Conservation (phyloP, 1,284 basidiomycete genomes). For the Mycena sp. region DNA sequence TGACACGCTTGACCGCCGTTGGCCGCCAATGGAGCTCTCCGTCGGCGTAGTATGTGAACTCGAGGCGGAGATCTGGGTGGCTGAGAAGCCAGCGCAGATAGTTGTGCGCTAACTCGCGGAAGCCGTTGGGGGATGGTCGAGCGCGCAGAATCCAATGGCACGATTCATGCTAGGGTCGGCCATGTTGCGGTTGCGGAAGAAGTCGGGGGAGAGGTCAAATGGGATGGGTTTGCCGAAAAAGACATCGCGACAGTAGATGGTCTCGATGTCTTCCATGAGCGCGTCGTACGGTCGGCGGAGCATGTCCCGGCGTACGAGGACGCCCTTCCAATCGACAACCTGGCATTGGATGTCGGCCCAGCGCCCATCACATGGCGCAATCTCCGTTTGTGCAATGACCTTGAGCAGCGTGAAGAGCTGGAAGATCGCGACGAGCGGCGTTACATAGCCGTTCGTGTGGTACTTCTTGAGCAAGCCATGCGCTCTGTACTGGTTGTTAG, state of each 20-base stretch:
- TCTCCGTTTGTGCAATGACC: conserved; percentile 3
- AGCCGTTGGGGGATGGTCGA: conserved; percentile 2
- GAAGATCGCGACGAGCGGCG: conserved; percentile 8
- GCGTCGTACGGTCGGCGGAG: not conserved
- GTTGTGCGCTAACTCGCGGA: not conserved
- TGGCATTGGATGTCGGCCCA: not conserved
- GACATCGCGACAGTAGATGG: not conserved
- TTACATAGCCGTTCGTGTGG: not conserved
- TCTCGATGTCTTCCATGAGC: conserved; percentile 5
- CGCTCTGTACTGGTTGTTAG: not conserved
- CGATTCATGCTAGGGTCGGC: not conserved
- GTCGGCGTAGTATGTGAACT: not conserved
- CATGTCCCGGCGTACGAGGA: not conserved
- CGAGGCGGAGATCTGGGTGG: not conserved
- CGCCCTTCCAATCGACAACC: conserved; percentile 7
- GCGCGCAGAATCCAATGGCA: not conserved
- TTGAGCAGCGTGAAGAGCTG: conserved; percentile 11
- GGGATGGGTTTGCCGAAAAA: conserved; percentile 3
- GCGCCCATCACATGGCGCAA: not conserved
- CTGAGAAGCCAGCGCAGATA: conserved; percentile 6
- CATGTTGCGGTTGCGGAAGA: not conserved
- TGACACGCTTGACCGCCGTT: too few relatives aligned
- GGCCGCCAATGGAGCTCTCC: too few relatives aligned
- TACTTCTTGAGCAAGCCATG: conserved; percentile 8
- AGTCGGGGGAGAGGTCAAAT: not conserved